Conservation (phyloP, 345 rosid species). For the Hibiscus mutabilis region DNA sequence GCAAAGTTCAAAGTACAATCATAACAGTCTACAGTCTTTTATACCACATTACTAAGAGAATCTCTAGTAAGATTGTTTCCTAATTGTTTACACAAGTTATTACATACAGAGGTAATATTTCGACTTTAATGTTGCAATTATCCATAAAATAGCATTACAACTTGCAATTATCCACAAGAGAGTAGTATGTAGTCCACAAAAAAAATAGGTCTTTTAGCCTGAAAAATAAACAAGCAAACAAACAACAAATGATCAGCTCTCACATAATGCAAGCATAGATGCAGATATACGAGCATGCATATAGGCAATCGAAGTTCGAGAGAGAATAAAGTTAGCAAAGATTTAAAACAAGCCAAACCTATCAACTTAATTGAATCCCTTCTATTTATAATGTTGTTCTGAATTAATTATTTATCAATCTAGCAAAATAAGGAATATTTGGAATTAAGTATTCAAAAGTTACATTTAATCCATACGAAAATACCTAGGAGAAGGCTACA, state of each 20-base stretch:
- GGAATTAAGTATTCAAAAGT: background rate
- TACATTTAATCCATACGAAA: background rate
- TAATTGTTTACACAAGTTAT: background rate
- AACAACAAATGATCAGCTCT: background rate
- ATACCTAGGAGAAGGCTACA: background rate
- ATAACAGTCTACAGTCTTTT: background rate
- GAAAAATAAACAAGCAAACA: background rate
- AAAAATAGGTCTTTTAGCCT: background rate
- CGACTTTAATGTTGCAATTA: background rate
- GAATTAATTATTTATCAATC: background rate
- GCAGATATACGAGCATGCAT: background rate
- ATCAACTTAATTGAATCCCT: background rate
- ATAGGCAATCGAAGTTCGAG: background rate
- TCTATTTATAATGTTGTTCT: background rate
- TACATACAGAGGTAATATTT: background rate
- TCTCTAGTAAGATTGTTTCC: background rate
- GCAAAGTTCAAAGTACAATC: background rate
- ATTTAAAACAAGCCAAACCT: background rate
- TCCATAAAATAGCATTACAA: background rate
- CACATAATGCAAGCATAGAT: background rate
- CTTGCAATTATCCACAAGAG: background rate
- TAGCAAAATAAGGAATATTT: background rate
- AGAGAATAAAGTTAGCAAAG: background rate
- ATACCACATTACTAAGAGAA: background rate
- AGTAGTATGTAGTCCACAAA: background rate